Base-by-base conservation (phyloP, 768 basidiomycete species). In the Austroboletus festivus region DNA sequence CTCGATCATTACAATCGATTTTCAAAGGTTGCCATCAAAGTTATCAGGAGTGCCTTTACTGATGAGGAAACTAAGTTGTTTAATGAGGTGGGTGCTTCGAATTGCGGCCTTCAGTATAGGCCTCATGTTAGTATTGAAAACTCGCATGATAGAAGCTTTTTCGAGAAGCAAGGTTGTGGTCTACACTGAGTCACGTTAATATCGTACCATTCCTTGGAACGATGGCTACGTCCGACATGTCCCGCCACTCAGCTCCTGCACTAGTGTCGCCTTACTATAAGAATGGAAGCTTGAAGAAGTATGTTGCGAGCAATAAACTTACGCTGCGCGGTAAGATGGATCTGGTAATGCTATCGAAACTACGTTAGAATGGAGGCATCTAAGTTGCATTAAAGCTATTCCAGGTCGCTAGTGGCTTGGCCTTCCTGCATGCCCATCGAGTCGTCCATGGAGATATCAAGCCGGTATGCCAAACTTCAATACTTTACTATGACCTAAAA, bases 381-480 rank as follows among this genome's bases (percentile, higher is more conserved):
- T 21, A 35, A 47, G 8, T 10, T 31, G 4, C 19, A 3, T 44
- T 38, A 16, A 28, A 67, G 67, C 13, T 56, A 15, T 60, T 47
- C 43, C 52, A 65, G 19, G 9, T 60, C 40, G 39, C 63, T 5
- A 51, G 37, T 38, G 62, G 62, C 22, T 21, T 67, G 9, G 49
- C 45, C 21, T 68, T 60, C 37, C 38, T 67, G 31, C 67, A 68
- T 43, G 23, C 11, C 12, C 35, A 23, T 24, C 49, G 8, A 5
- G 47, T 72, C 5, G 48, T 71, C 18, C 71, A 73, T 23, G 72
- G 68, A 13, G 71, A 73, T 37, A 55, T 73, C 23, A 73, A 72
- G 58, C 69, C 69, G 5, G 68, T 68, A 47, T 26, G 68, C 48
- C 24, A 13, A n/a, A 38, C 4, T 12, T 38, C 42, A 21, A 18